phyloP scores from a whole-genome alignment of 2,329 filamentous ascomycete species.

The Pestalotiopsis sp. region DNA sequence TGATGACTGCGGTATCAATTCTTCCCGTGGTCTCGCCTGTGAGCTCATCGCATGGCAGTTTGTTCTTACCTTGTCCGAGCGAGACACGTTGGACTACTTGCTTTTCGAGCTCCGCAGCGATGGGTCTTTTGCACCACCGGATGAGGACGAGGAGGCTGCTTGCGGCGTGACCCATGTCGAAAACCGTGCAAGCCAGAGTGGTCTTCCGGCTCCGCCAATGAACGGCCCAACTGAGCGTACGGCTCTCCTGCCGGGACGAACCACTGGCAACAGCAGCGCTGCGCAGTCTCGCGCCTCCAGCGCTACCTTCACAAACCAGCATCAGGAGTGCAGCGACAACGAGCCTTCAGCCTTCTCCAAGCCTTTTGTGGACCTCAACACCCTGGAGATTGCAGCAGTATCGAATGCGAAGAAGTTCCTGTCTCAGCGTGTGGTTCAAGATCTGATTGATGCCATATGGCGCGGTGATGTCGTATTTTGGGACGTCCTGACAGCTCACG shows the following conservation, averaged over 20 bases:
- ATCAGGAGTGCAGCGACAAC: not conserved
- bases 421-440: not conserved
- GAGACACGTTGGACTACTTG: slow-evolving; percentile 4
- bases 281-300: not conserved
- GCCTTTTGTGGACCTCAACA: slow-evolving; percentile 5
- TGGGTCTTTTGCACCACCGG: not conserved
- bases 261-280: not conserved
- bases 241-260: not conserved
- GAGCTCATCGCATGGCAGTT: slow-evolving; percentile 6
- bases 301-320: not conserved
- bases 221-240: not conserved
- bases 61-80: slow-evolving; percentile 4
- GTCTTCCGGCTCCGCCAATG: not conserved
- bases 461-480: slow-evolving; percentile 3
- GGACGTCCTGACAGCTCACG: not conserved
- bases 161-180: not conserved
- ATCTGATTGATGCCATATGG: slow-evolving; percentile 2
- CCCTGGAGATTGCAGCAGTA: slow-evolving; percentile 2
- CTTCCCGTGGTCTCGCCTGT: slow-evolving; percentile 1
- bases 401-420: slow-evolving; percentile 5
- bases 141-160: not conserved
- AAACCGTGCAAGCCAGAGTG: not conserved
- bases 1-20: slow-evolving; percentile 4
- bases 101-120: slow-evolving; percentile 1
- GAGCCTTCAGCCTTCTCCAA: not conserved